phyloP scores from a whole-genome alignment of 2,329 filamentous ascomycete species.

The Calycina herbarum region DNA sequence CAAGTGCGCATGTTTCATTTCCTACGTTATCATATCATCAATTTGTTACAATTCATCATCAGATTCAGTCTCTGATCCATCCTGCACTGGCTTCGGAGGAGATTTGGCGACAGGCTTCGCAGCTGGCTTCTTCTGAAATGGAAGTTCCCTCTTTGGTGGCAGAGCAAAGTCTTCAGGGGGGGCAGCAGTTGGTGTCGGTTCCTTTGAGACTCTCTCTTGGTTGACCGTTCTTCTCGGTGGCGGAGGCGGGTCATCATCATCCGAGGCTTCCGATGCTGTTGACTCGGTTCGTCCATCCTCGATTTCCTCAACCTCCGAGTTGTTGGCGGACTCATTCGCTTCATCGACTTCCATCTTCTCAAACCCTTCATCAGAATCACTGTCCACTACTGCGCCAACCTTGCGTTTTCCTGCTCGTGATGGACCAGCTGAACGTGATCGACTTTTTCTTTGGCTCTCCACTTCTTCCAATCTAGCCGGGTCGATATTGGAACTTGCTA shows the following conservation, averaged over 20 bases:
- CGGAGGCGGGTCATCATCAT: constrained; percentile 14
- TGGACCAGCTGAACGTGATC: constrained; percentile 20
- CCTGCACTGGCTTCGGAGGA: constrained; percentile 13
- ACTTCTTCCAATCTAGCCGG: constrained; percentile 25
- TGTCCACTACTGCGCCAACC: constrained; percentile 33
- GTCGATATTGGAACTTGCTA: constrained; percentile 41
- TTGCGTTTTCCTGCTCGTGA: constrained; percentile 55
- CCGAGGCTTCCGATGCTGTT: constrained; percentile 27
- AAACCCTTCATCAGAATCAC: constrained; percentile 48
- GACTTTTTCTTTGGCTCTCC: constrained; percentile 14
- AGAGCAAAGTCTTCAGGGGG: constrained; percentile 8
- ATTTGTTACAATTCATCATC: constrained; percentile 33
- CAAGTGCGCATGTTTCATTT: neutral
- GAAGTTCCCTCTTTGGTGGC: constrained; percentile 16
- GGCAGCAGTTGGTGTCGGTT: constrained; percentile 20
- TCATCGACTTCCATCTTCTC: constrained; percentile 54
- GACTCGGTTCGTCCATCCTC: constrained; percentile 27
- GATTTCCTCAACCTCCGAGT: constrained; percentile 25
- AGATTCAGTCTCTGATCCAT: constrained; percentile 35
- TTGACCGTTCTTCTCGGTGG: constrained; percentile 2
- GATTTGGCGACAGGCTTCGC: constrained; percentile 13
- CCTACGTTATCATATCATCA: neutral
- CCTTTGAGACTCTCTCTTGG: neutral
- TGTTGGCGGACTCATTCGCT: constrained; percentile 13
- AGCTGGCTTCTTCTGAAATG: constrained; percentile 26